Percentiles rank a stretch among this genome's conserved stretches.
Conservation (phyloP, 2,329 filamentous ascomycete genomes). For the Dothistroma pini region DNA sequence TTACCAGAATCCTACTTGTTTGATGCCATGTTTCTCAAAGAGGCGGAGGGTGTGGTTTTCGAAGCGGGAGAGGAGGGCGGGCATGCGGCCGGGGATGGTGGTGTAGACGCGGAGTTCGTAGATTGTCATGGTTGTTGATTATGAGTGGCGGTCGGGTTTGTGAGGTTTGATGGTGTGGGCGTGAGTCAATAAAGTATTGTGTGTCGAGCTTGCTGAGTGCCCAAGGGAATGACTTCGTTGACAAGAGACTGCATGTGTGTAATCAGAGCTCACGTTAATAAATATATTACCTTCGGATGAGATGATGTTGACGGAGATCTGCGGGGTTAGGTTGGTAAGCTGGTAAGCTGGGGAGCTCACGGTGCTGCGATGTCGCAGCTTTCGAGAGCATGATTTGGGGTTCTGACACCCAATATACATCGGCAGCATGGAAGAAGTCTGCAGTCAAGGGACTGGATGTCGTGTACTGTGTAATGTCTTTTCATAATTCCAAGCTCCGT, state of each 20-base stretch:
- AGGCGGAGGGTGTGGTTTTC: background rate
- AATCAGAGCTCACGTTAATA: too few relatives aligned
- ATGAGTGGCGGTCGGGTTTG: background rate
- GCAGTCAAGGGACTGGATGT: too few relatives aligned
- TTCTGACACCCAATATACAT: too few relatives aligned
- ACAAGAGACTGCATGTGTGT: too few relatives aligned
- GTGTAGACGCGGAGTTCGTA: constrained; percentile 4
- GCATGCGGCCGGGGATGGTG: background rate
- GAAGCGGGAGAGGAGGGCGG: background rate
- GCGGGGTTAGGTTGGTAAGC: too few relatives aligned
- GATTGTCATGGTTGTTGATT: background rate
- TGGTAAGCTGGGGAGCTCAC: background rate
- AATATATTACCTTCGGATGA: too few relatives aligned
- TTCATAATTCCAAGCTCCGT: background rate
- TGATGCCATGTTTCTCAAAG: constrained; percentile 1
- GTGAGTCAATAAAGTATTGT: too few relatives aligned
- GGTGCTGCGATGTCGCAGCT: background rate
- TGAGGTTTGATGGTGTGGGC: too few relatives aligned
- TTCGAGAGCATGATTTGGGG: background rate
- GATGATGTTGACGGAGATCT: too few relatives aligned
- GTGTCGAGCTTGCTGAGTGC: too few relatives aligned
- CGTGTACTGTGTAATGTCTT: background rate
- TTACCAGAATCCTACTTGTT: constrained; percentile 3
- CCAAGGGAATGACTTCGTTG: too few relatives aligned
- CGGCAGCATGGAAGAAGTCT: too few relatives aligned